A percentile compares a stretch with the other conserved stretches of the same genome.
Evolutionary conservation across 768 basidiomycete species (phyloP).

Genomic region (Coprinopsis cinerea): DNA sequence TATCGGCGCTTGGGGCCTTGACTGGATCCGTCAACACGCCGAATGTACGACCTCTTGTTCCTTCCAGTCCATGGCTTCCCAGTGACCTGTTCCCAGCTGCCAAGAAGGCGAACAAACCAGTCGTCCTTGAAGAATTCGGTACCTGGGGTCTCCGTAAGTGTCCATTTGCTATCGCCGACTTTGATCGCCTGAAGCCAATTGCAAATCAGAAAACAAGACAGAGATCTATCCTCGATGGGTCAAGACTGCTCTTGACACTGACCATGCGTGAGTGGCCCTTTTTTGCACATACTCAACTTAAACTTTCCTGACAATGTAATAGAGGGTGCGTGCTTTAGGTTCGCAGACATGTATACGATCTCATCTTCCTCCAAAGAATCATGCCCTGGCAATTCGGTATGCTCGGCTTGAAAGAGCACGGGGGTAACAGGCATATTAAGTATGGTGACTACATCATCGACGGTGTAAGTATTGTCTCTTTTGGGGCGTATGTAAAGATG

Average conservation of each 20-base stretch:
- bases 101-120: slow-evolving; percentile 49
- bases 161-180: background rate
- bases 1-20: slow-evolving; percentile 43
- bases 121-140: slow-evolving; percentile 62
- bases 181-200: background rate
- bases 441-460: slow-evolving; percentile 48
- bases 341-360: background rate
- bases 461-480: slow-evolving; percentile 26
- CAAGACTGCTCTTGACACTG: slow-evolving; percentile 37
- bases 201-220: slow-evolving; percentile 39
- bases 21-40: slow-evolving; percentile 56
- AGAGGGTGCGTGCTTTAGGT: slow-evolving; percentile 23
- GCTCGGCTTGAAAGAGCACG: slow-evolving; percentile 41
- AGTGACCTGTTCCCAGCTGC: slow-evolving; percentile 31
- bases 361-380: slow-evolving; percentile 25
- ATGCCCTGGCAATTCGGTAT: slow-evolving; percentile 58
- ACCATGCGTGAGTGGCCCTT: slow-evolving; percentile 37
- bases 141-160: slow-evolving; percentile 36
- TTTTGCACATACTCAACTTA: no score
- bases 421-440: slow-evolving; percentile 49
- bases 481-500: background rate
- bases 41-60: slow-evolving; percentile 23
- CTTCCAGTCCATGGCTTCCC: background rate
- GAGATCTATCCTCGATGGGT: slow-evolving; percentile 48
- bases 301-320: no score